phyloP scores from a whole-genome alignment of 805 yeast species.

The Nakazawaea pomicola region DNA sequence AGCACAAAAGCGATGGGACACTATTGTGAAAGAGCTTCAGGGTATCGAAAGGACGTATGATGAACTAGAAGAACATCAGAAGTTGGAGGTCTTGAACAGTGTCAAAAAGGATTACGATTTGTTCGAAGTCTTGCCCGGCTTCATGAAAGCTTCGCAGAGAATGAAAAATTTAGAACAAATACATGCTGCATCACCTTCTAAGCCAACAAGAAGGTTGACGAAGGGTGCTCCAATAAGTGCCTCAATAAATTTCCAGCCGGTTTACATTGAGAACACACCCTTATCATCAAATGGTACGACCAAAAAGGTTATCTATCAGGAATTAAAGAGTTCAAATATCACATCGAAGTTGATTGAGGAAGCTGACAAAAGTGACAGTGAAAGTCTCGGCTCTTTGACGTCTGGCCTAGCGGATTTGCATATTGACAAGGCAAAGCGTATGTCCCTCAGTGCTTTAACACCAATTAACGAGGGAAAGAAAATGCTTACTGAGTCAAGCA shows the following conservation, averaged over 20 bases:
- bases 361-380: slow-evolving; percentile 21
- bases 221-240: slow-evolving; percentile 9
- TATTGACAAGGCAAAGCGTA: slow-evolving; percentile 21
- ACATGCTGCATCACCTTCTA: slow-evolving; percentile 3
- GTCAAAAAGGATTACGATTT: neutral
- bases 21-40: slow-evolving; percentile 1
- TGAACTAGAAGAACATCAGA: slow-evolving; percentile 3
- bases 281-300: neutral
- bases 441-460: too few species aligned
- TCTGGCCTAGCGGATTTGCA: slow-evolving; percentile 16
- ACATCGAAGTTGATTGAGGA: slow-evolving; percentile 29
- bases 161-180: neutral
- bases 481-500: slow-evolving; percentile 17
- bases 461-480: slow-evolving; percentile 20
- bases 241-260: slow-evolving; percentile 21
- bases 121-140: slow-evolving; percentile 1
- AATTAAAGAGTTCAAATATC: slow-evolving; percentile 19
- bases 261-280: slow-evolving; percentile 23
- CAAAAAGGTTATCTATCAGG: slow-evolving; percentile 9
- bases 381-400: slow-evolving; percentile 21
- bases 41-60: neutral
- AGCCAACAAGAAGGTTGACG: slow-evolving; percentile 10
- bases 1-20: slow-evolving; percentile 6
- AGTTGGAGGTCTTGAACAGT: slow-evolving; percentile 2
- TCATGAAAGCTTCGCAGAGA: slow-evolving; percentile 4